A percentile compares a stretch with the other conserved stretches of the same genome.
Conservation (phyloP, 805 yeast genomes). For the Wickerhamomyces sydowiorum region DNA sequence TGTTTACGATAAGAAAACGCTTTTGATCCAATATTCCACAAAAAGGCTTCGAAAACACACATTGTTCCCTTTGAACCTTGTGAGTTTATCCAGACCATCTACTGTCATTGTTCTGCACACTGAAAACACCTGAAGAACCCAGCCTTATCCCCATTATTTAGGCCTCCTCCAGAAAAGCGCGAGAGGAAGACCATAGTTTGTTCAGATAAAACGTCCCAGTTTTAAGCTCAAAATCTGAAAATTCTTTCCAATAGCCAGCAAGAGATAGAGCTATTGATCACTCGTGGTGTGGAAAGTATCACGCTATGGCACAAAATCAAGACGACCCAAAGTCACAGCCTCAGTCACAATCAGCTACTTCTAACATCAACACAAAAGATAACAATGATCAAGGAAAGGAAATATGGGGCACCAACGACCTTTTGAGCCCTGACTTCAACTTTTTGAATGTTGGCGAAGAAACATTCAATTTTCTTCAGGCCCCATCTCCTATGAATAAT, state of each 20-base stretch:
- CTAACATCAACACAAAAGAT: background rate
- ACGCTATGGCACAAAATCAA: background rate
- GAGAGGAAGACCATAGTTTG: no score
- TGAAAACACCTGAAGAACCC: no score
- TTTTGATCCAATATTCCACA: no score
- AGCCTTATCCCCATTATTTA: no score
- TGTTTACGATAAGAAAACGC: no score
- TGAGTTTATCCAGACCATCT: no score
- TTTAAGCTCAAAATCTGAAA: background rate
- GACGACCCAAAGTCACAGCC: background rate
- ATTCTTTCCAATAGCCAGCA: background rate
- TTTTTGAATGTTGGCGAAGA: constrained; percentile 19
- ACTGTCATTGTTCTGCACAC: no score
- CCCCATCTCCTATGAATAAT: background rate
- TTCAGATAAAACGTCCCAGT: no score
- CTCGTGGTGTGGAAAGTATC: background rate
- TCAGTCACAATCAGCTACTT: background rate
- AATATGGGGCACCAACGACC: constrained; percentile 1
- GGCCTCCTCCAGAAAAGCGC: no score
- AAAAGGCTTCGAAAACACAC: no score
- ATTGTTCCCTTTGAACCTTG: no score
- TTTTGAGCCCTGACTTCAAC: constrained; percentile 17
- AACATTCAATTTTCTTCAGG: constrained; percentile 5
- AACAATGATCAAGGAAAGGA: background rate
- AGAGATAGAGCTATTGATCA: no score